These are phyloP conservation scores for Candida verbasci DNA, from an alignment of 805 yeast species.

Conservation along the genomic window DNA sequence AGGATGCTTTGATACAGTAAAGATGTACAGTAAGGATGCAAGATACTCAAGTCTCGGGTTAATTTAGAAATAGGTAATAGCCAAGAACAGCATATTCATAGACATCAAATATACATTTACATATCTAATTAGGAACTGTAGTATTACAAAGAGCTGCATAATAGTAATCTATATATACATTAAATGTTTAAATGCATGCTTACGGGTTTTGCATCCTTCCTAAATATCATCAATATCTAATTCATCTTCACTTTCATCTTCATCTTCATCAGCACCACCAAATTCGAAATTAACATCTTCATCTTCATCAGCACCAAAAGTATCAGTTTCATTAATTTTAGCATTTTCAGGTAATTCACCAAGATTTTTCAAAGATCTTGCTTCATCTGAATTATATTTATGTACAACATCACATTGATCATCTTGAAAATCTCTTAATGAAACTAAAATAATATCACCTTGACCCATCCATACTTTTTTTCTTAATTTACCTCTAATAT, in stretches of 20 bases:
- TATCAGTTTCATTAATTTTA: constrained; percentile 95
- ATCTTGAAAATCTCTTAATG: constrained; percentile 97
- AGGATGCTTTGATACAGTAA: too few species aligned
- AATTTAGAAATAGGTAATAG: too few species aligned
- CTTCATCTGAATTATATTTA: constrained; percentile 96
- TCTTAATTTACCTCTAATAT: constrained; percentile 97
- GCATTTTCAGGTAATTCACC: constrained; percentile 98
- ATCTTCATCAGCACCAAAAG: constrained; percentile 93
- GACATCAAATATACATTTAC: too few species aligned
- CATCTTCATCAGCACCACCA: constrained; percentile 85
- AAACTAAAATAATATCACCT: constrained; percentile 94
- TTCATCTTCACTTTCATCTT: constrained; percentile 63
- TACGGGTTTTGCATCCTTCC: too few species aligned
- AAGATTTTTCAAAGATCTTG: constrained; percentile 88
- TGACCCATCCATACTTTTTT: constrained; percentile 99
- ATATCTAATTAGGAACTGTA: too few species aligned
- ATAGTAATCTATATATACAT: too few species aligned
- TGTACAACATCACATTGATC: constrained; percentile 97
- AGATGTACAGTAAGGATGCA: constrained; percentile 12
- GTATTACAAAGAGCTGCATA: too few species aligned
- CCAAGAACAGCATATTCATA: too few species aligned
- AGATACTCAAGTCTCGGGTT: too few species aligned
- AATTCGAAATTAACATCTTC: constrained; percentile 98
- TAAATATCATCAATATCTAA: constrained; percentile 95
- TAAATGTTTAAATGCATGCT: too few species aligned